Evolutionary conservation across 2,329 filamentous ascomycete genomes (phyloP), one percentile per base, ranked within the genome.

Genomic region (Neurospora sp.): DNA sequence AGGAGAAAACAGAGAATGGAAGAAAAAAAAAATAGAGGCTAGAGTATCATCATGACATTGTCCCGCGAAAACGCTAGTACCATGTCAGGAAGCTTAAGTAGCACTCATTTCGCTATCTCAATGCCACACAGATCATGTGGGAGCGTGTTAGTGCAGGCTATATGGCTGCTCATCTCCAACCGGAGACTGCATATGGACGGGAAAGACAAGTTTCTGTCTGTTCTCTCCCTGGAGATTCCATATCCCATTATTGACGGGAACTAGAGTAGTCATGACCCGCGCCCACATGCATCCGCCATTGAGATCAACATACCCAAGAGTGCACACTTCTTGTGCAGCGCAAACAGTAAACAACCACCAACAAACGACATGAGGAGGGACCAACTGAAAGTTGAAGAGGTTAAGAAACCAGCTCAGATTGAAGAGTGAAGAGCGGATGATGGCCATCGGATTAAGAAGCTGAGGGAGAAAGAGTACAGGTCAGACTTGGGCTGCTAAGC

Each of bases 41-140:
- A 72, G 69, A 72, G 71, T 67, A 72, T 70, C 71, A 70, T 73
- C 74, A 74, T 73, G 36, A 46, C 69, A 71, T 67, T 66, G 69
- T 67, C 69, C 23, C 23, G 23, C 23, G 23, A 23, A 23, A 23
- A 23, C 72, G 69, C 70, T 67, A 66, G 69, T 62, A 33, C 52
- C 23, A 62, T 52, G 43, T 52, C 19, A 62, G 23, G 52, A 62
- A 57, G 46, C 46, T 57, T 62, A 62, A 62, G 52, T 52, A 52
- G 43, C 11, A 33, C 12, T 52, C 2, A 2, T 28, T 3, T 4
- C 6, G 52, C 23, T 62, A 62, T 62, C 52, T 62, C 1, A 2
- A 62, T 62, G 12, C 6, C 52, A 33, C 23, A 2, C 3, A 17
- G 6, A 4, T 1, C 1, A 10, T 1, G 52, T 33, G 52, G 23